Evolutionary conservation across 306 rosid genomes (phyloP).

Genomic region (Quercus suber): DNA sequence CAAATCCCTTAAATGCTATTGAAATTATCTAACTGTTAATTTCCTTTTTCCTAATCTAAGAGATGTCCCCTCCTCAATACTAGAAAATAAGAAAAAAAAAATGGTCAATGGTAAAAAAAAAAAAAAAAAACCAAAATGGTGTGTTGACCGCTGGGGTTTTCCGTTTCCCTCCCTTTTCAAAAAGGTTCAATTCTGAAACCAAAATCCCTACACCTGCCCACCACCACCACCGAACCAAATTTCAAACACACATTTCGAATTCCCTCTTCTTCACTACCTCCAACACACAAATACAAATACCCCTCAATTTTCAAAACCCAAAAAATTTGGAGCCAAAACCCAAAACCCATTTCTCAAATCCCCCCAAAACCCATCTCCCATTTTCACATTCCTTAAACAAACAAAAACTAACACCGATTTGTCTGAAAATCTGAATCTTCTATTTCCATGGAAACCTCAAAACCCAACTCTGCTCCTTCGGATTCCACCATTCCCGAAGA

Average conservation of each 20-base stretch:
- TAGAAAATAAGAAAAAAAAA: too few species aligned
- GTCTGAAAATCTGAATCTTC: neutral
- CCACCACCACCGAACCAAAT: slow-evolving; percentile 12
- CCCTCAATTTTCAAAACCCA: slow-evolving; percentile 11
- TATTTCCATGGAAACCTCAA: neutral
- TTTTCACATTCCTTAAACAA: neutral
- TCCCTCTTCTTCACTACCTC: slow-evolving; percentile 34
- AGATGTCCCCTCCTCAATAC: too few species aligned
- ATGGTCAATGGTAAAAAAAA: slow-evolving; percentile 5
- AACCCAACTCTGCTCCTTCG: neutral
- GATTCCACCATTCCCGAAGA: neutral
- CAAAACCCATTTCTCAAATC: neutral
- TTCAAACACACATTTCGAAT: slow-evolving; percentile 21
- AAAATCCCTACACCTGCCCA: neutral
- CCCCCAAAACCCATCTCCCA: neutral
- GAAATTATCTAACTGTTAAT: too few species aligned
- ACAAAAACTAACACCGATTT: neutral
- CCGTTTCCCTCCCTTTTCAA: slow-evolving; percentile 54
- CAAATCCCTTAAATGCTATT: too few species aligned
- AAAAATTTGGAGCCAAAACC: neutral
- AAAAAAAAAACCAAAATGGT: neutral
- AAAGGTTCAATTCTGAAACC: neutral
- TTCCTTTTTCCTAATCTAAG: too few species aligned
- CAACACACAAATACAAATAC: slow-evolving; percentile 16
- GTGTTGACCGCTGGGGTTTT: slow-evolving; percentile 14